A percentile compares a stretch with the other conserved stretches of the same genome.
Evolutionary conservation across 2,329 filamentous ascomycete genomes (phyloP).

Genomic region (Paecilomyces variotii): DNA sequence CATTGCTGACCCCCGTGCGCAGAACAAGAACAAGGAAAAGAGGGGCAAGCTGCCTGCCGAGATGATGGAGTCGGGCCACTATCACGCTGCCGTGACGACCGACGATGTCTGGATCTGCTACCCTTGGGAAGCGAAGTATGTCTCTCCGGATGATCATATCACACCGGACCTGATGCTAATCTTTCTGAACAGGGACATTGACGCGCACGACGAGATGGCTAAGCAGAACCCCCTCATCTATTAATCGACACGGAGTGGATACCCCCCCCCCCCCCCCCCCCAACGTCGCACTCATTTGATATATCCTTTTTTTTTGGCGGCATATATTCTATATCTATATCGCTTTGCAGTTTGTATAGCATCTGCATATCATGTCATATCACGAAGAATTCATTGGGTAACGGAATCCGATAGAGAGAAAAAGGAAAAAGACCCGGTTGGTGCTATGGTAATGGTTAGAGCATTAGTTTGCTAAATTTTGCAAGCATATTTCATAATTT

Average conservation of each 20-base stretch:
- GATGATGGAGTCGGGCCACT: constrained; percentile 65
- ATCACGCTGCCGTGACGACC: constrained; percentile 79
- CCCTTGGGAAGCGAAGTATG: constrained; percentile 84
- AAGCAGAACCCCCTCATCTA: constrained; percentile 31
- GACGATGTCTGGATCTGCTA: constrained; percentile 98
- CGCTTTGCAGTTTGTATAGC: constrained; percentile 2
- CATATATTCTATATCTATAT: constrained; percentile 7
- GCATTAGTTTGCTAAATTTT: background rate
- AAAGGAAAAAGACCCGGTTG: background rate
- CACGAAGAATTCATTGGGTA: constrained; percentile 9
- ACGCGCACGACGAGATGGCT: constrained; percentile 75
- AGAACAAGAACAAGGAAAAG: constrained; percentile 96
- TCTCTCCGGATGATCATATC: constrained; percentile 9
- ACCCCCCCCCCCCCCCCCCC: background rate
- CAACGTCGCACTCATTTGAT: background rate
- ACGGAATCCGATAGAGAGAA: constrained; percentile 14
- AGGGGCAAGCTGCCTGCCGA: constrained; percentile 75
- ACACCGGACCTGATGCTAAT: constrained; percentile 11
- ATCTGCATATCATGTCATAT: constrained; percentile 8
- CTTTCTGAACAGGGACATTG: constrained; percentile 58
- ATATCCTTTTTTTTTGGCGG: constrained; percentile 5
- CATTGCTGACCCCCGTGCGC: constrained; percentile 5
- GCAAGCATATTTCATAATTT: background rate
- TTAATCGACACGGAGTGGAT: constrained; percentile 9
- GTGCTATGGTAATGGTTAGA: background rate